Conservation (phyloP, 2,329 filamentous ascomycete genomes). For the Lecanicillium sp. region DNA sequence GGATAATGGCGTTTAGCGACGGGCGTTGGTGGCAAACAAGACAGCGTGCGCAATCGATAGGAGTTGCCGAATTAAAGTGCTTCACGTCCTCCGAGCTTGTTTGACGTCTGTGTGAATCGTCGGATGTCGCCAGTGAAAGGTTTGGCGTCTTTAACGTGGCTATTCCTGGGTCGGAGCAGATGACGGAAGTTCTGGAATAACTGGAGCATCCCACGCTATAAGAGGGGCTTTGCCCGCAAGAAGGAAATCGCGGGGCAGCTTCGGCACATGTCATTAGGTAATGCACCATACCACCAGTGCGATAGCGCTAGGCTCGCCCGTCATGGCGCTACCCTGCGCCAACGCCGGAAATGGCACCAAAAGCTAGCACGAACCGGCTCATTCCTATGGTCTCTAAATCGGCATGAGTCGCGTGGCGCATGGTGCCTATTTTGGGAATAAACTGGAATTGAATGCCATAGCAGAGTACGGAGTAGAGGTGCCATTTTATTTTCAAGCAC, state of each 20-base stretch:
- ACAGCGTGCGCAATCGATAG: too few relatives aligned
- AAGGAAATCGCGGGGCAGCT: slow-evolving; percentile 9
- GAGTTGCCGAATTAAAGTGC: too few relatives aligned
- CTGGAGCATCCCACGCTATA: slow-evolving; percentile 7
- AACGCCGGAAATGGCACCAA: neutral
- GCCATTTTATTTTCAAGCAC: too few relatives aligned
- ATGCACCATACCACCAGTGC: too few relatives aligned
- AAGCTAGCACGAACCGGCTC: too few relatives aligned
- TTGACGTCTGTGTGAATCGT: too few relatives aligned
- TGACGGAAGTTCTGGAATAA: slow-evolving; percentile 6
- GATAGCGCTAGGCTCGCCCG: neutral
- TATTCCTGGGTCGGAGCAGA: neutral
- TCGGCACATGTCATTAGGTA: neutral
- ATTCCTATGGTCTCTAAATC: too few relatives aligned
- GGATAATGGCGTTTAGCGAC: too few relatives aligned
- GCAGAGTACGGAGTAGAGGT: too few relatives aligned
- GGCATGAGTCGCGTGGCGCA: neutral
- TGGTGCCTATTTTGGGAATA: neutral
- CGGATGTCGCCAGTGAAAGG: neutral
- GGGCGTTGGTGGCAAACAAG: too few relatives aligned
- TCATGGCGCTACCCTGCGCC: neutral
- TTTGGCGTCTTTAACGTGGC: neutral
- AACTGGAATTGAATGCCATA: too few relatives aligned
- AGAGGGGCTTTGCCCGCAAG: slow-evolving; percentile 1
- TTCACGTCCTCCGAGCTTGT: too few relatives aligned